phyloP scores from a whole-genome alignment of 202 grass and related monocot genomes.

The Zizania palustris region DNA sequence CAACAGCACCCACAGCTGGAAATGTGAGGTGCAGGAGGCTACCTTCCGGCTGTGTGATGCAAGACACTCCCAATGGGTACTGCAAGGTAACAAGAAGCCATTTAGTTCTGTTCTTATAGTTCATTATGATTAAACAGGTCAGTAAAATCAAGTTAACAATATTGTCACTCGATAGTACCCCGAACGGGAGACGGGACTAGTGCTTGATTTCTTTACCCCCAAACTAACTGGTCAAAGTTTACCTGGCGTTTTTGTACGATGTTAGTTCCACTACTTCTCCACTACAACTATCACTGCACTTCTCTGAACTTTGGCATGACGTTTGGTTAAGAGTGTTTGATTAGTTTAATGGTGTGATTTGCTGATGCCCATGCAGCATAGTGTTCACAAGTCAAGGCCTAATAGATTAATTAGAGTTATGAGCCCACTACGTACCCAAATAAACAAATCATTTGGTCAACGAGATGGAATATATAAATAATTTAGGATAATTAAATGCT shows the following conservation, averaged over 20 bases:
- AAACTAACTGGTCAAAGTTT: constrained; percentile 45
- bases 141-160: constrained; percentile 1
- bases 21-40: constrained; percentile 75
- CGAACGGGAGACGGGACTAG: neutral
- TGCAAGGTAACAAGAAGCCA: constrained; percentile 65
- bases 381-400: constrained; percentile 72
- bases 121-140: neutral
- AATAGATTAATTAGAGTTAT: constrained; percentile 59
- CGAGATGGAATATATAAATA: constrained; percentile 38
- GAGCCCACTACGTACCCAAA: constrained; percentile 52
- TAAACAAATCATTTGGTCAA: constrained; percentile 61
- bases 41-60: constrained; percentile 89
- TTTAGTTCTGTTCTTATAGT: constrained; percentile 32
- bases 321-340: constrained; percentile 36
- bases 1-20: constrained; percentile 36
- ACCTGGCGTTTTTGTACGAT: constrained; percentile 22
- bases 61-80: constrained; percentile 87
- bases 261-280: constrained; percentile 48
- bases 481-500: constrained; percentile 51
- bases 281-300: constrained; percentile 36
- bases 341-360: constrained; percentile 53
- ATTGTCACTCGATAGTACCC: constrained; percentile 31
- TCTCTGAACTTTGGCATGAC: constrained; percentile 40
- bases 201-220: constrained; percentile 12
- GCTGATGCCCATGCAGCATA: constrained; percentile 60